Percentiles rank a stretch among this genome's conserved stretches.
These are phyloP conservation scores for Hymenoscyphus repandus DNA, from an alignment of 2,329 filamentous ascomycete genomes.

Conservation along the genomic window DNA sequence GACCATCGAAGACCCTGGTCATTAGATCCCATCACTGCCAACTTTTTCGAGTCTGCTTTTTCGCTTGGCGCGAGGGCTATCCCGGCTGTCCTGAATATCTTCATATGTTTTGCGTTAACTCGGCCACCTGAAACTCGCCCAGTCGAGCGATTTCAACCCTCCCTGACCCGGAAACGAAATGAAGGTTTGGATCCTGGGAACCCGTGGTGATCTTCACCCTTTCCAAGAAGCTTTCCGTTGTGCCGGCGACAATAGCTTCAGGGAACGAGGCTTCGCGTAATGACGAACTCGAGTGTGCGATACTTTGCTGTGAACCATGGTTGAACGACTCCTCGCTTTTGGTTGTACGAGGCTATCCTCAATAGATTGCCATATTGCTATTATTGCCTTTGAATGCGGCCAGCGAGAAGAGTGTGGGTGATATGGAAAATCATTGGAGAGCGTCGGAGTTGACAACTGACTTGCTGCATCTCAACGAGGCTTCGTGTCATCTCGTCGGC, in stretches of 20 bases:
- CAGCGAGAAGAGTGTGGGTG: neutral
- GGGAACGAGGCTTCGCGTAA: neutral
- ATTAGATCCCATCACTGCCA: neutral
- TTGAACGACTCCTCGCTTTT: neutral
- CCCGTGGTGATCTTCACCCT: conserved; percentile 1
- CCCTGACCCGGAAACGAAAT: conserved; percentile 2
- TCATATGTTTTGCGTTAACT: conserved; percentile 7
- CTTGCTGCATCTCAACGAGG: neutral
- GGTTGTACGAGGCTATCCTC: neutral
- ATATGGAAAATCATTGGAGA: neutral
- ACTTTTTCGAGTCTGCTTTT: no score
- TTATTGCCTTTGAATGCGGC: neutral
- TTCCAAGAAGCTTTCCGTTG: neutral
- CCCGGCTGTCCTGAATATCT: conserved; percentile 1
- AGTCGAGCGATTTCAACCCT: neutral
- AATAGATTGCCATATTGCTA: no score
- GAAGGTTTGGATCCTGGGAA: neutral
- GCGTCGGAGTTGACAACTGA: neutral
- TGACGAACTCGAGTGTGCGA: neutral
- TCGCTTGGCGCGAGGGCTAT: neutral
- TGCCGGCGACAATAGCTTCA: neutral
- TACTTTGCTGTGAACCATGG: neutral
- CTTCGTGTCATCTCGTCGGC: neutral
- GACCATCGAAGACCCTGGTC: neutral
- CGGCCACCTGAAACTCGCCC: neutral